Evolutionary conservation across 176 grass and related monocot species (phyloP), one percentile per base, ranked within the genome.

Genomic region (Carex parvula): DNA sequence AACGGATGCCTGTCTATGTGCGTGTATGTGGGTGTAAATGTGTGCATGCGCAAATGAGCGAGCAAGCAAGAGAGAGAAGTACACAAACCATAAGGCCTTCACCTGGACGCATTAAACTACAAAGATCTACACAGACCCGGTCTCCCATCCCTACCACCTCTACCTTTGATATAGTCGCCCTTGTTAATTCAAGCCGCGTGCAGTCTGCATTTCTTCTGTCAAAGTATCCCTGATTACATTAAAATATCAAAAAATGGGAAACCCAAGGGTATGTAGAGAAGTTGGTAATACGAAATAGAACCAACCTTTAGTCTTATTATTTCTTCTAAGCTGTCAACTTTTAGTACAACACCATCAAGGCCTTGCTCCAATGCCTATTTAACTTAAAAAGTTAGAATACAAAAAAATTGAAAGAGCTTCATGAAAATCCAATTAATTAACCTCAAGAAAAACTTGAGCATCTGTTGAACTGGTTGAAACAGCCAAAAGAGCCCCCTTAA

Each of bases 91-190:
- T 80, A 89, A 99, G 93, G 70, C 93, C 96, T 95, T 95, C 91
- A 22, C 96, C 91, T 1, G 93, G 96, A 86, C 26, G 83, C 93
- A 99, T 99, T 52, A 99, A 87, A 81, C 87, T 95, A 84, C 93
- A 99, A 89, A 95, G 96, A 64, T 99, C 96, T 57, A 99, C 93
- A 88, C 96, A 99, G 66, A 95, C 96, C 81, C 93, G 91, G 83
- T 99, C 93, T 57, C 91, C 96, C 91, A 99, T 99, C 79, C 96
- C 89, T 65, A 99, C 87, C 41, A 93, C 83, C 76, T 92, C 82
- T 85, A 92, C 85, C 52, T 91, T 90, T 57, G 96, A 91, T 86
- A 99, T 32, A 37, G 89, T 93, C 54, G 86, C 91, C 60, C 89
- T 93, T 86, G 93, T 92, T 87, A 99, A 88, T 16, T 55, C 63